Base-by-base conservation (phyloP, 192 early-diverging fungal genomes). In the Piromyces finnis region DNA sequence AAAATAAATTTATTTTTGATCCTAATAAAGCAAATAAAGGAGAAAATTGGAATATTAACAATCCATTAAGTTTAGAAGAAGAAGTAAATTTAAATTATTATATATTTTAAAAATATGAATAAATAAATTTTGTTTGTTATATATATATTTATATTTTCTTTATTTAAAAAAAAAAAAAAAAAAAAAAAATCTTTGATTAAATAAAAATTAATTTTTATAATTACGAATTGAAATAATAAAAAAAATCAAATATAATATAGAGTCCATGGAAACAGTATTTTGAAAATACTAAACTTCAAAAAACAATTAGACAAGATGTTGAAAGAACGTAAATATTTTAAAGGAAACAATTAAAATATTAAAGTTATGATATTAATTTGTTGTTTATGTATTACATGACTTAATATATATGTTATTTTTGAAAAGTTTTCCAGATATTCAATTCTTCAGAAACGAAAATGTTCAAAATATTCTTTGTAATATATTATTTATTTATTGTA, bases 191-290 rank as follows among this genome's bases (percentile, higher is more conserved):
- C n/a, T n/a, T n/a, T n/a, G n/a, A n/a, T n/a, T n/a, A n/a, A n/a
- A n/a, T n/a, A n/a, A n/a, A n/a, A n/a, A n/a, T n/a, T n/a, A n/a
- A n/a, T n/a, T n/a, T n/a, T n/a, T n/a, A n/a, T n/a, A n/a, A n/a
- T n/a, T n/a, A n/a, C n/a, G n/a, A n/a, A n/a, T n/a, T n/a, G n/a
- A n/a, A n/a, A n/a, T n/a, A n/a, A n/a, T n/a, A n/a, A n/a, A n/a
- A n/a, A n/a, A n/a, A n/a, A n/a, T n/a, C n/a, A 59, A 59, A 27
- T 28, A 78, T 77, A 11, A 16, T 29, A 30, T 78, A 94, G 89
- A 98, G 94, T 83, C 96, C 96, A 16, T 99, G 97, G 97, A 90
- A 89, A 79, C 94, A 94, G 83, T 97, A 94, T 81, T 97, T 96
- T 85, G 85, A 89, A 77, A 96, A 99, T 86, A 87, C 88, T 26